Base-by-base conservation (phyloP, 2,329 filamentous ascomycete species). In the Fusarium subtropicale region DNA sequence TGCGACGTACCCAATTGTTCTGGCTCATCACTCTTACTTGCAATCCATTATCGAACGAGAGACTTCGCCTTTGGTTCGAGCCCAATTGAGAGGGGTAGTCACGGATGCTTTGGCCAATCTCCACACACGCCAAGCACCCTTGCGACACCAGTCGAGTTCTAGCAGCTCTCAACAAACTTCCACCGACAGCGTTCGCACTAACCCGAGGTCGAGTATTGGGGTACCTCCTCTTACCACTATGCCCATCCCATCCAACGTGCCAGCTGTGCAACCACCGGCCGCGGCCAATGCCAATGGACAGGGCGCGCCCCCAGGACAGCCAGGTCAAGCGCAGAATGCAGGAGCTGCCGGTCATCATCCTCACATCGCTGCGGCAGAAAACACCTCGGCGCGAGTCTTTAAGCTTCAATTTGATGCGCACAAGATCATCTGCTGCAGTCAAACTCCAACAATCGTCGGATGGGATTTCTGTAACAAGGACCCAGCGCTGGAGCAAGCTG, bases 401-500 rank as follows among this genome's bases (percentile, higher is more conserved):
- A 99, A 99, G 80, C 84, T 98, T 36, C 96, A 99, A 78, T 99
- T 97, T 72, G 96, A 99, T 77, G 92, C 94, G 1, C 88, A 94
- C 24, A 90, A 94, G 73, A 97, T 99, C 71, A 91, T 99, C 56
- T 97, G 94, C 81, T 97, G 95, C 77, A 96, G 92, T 69, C 94
- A 98, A 78, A 93, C 96, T 59, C 90, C 90, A 39, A 89, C 91
- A 18, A 98, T 99, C 75, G 93, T 98, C 1, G 96, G 94, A 1
- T 99, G 96, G 96, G 96, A 99, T 79, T 99, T 98, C 84, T 96
- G 94, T 62, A 93, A 94, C 71, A 91, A 89, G 7, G 94, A 99
- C 70, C 80, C 87, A 57, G 91, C 97, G 72, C 87, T 97, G 55
- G 88, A 93, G 57, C 90, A 92, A 76, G 92, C 91, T 9, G 88